Evolutionary conservation across 805 yeast species (phyloP).

Genomic region (Ogataea pilisensis): DNA sequence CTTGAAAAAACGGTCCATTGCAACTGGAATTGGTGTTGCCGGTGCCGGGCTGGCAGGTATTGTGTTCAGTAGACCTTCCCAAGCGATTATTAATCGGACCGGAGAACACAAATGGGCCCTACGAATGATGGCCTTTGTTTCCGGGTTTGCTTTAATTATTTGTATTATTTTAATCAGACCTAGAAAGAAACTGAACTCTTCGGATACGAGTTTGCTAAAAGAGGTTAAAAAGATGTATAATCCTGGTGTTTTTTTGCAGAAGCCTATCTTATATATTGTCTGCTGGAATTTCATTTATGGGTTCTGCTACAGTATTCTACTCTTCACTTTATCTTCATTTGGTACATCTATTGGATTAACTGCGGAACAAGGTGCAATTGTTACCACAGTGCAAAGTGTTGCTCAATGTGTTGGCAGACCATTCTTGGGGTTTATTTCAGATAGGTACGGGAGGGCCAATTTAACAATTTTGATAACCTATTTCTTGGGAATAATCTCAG

Average conservation of each 20-base stretch:
- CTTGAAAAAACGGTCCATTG: slow-evolving; percentile 38
- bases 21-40: slow-evolving; percentile 44
- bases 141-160: slow-evolving; percentile 20
- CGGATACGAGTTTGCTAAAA: slow-evolving; percentile 13
- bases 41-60: slow-evolving; percentile 57
- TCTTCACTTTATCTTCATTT: slow-evolving; percentile 47
- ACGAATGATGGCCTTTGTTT: slow-evolving; percentile 36
- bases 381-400: slow-evolving; percentile 43
- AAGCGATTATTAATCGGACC: slow-evolving; percentile 37
- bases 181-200: slow-evolving; percentile 20
- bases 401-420: slow-evolving; percentile 52
- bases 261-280: slow-evolving; percentile 24
- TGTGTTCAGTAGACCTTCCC: slow-evolving; percentile 38
- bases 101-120: slow-evolving; percentile 46
- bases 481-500: slow-evolving; percentile 35
- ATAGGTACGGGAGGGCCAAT: slow-evolving; percentile 44
- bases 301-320: slow-evolving; percentile 31
- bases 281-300: slow-evolving; percentile 25
- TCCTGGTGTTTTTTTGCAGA: slow-evolving; percentile 11
- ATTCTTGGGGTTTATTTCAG: slow-evolving; percentile 42
- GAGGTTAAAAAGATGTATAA: slow-evolving; percentile 17
- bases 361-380: slow-evolving; percentile 39
- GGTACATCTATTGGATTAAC: slow-evolving; percentile 46
- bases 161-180: slow-evolving; percentile 20
- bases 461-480: slow-evolving; percentile 35